phyloP scores from a whole-genome alignment of 2,329 filamentous ascomycete species.

The Penicillium sp. region DNA sequence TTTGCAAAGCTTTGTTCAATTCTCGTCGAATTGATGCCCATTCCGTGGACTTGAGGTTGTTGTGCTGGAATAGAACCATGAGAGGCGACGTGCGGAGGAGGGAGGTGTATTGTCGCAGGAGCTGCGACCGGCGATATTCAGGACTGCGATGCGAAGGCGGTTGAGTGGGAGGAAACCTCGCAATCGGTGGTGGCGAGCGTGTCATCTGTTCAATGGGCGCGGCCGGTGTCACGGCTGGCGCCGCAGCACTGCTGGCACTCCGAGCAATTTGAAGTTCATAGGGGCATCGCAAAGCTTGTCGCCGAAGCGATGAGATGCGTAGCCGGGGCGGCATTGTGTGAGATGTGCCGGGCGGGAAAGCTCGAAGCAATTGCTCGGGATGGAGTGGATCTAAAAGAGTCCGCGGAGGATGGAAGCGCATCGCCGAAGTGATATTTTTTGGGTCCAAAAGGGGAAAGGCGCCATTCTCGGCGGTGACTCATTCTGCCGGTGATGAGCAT shows the following conservation, averaged over 20 bases:
- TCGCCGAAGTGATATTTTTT: slow-evolving; percentile 23
- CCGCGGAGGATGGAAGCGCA: slow-evolving; percentile 14
- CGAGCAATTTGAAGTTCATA: slow-evolving; percentile 36
- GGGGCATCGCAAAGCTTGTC: slow-evolving; percentile 34
- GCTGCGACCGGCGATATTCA: slow-evolving; percentile 83
- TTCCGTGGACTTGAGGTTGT: slow-evolving; percentile 68
- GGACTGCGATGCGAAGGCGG: slow-evolving; percentile 81
- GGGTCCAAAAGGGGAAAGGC: slow-evolving; percentile 14
- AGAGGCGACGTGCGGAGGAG: slow-evolving; percentile 78
- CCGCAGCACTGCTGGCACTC: slow-evolving; percentile 42
- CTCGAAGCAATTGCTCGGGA: slow-evolving; percentile 8
- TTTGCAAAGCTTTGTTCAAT: slow-evolving; percentile 54
- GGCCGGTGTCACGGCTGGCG: slow-evolving; percentile 48
- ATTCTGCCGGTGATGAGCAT: slow-evolving; percentile 15
- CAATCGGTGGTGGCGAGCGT: slow-evolving; percentile 41
- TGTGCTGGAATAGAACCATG: slow-evolving; percentile 79
- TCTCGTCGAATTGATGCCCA: slow-evolving; percentile 68
- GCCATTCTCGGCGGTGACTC: slow-evolving; percentile 7
- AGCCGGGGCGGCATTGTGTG: slow-evolving; percentile 51
- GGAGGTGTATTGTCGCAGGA: slow-evolving; percentile 80
- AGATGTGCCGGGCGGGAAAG: slow-evolving; percentile 1
- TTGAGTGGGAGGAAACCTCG: slow-evolving; percentile 59
- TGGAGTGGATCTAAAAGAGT: slow-evolving; percentile 7
- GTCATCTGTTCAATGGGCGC: slow-evolving; percentile 48
- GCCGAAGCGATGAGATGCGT: slow-evolving; percentile 39